phyloP scores from a whole-genome alignment of 2,329 filamentous ascomycete genomes.

The Thielaviopsis musarum region DNA sequence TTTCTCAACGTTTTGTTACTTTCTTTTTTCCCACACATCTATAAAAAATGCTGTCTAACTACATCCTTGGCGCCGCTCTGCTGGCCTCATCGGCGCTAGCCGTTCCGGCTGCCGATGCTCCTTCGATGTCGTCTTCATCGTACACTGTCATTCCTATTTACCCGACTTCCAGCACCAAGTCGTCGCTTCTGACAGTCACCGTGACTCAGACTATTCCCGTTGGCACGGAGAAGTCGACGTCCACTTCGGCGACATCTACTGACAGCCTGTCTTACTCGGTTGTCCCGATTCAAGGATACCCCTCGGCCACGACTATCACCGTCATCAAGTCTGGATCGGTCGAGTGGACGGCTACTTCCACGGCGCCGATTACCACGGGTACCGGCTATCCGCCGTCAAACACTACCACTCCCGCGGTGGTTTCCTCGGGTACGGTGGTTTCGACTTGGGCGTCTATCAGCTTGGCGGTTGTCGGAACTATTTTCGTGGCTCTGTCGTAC shows the following conservation, averaged over 20 bases:
- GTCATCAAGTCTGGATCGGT: constrained; percentile 8
- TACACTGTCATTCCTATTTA: constrained; percentile 10
- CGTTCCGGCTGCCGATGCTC: not conserved
- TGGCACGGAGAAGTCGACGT: not conserved
- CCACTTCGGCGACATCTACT: not conserved
- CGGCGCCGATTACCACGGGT: not conserved
- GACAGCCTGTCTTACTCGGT: constrained; percentile 6
- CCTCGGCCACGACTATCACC: constrained; percentile 7
- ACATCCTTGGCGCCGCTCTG: constrained; percentile 1
- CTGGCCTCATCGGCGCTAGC: constrained; percentile 5
- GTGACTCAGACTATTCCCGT: constrained; percentile 7
- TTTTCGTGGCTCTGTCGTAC: not conserved
- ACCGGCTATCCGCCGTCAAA: constrained; percentile 4
- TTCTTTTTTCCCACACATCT: not conserved
- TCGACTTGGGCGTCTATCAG: constrained; percentile 12
- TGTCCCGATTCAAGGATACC: constrained; percentile 7
- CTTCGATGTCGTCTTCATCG: not conserved
- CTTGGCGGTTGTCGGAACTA: constrained; percentile 8
- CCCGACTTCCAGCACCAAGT: constrained; percentile 1
- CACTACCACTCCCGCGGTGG: constrained; percentile 3
- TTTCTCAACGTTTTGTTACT: too few species aligned
- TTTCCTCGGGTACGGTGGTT: not conserved
- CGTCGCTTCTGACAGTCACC: constrained; percentile 6
- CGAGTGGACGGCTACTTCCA: constrained; percentile 9
- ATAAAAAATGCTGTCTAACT: constrained; percentile 6